Evolutionary conservation across 305 asterid species (phyloP), one percentile per base, ranked within the genome.

Genomic region (Petunia hybrid): DNA sequence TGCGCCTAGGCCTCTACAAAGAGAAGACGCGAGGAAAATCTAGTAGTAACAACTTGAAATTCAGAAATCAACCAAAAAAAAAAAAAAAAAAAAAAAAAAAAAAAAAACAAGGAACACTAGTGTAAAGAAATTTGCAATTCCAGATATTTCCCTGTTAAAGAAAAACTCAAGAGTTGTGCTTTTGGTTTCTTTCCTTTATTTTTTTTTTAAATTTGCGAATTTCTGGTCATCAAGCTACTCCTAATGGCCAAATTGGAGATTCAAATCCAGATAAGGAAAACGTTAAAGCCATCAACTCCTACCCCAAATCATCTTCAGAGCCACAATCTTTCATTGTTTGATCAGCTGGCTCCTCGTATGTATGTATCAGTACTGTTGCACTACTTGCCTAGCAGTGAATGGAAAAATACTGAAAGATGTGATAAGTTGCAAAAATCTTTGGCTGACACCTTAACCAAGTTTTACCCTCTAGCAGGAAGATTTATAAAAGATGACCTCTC

Each of bases 381-480:
- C 36, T 67, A 41, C 55, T 41, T 67, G 55, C 75, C 75, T 4
- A 41, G 5, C 3, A 41, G 53, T 67, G 53, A 67, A 67, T 10
- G 55, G 9, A 6, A 1, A 74, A 71, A 6, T 10, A 45, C 38
- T 7, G 31, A 56, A 9, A 73, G 39, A 74, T 42, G 62, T 35
- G 57, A 80, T 46, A 59, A 43, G 55, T 10, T 70, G 4, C 42
- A 70, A 70, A 70, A 70, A 46, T 70, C 60, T 9, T 22, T 70
- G 60, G 38, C 3, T 22, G 36, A 68, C 51, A 67, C 42, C 3
- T 10, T 70, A 70, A 10, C 77, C 22, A 31, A 46, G 10, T 45
- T 9, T 45, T 70, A 2, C 60, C 77, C 77, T 70, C 4, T 70
- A 45, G 77, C 77, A 0, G 87, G 87, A 7, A 82, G 87, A 75